Percentiles rank a stretch among this genome's conserved stretches.
Conservation (phyloP, 2,329 filamentous ascomycete genomes). For the Orbilia blumenaviensis region DNA sequence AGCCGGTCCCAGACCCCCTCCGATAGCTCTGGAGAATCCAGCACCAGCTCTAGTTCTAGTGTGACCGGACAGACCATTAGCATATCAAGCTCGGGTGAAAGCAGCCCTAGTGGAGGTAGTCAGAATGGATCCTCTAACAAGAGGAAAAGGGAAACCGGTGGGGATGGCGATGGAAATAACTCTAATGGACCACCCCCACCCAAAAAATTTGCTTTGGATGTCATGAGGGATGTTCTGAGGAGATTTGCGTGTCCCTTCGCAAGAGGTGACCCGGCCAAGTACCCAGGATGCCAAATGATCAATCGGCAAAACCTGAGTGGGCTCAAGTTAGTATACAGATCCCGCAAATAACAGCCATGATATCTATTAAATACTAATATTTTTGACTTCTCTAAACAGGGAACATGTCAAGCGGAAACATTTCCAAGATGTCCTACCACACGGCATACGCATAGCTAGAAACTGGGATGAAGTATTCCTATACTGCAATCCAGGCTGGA, state of each 20-base stretch:
- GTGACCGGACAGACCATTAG: neutral
- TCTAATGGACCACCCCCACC: neutral
- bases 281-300: slow-evolving; percentile 3
- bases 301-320: slow-evolving; percentile 13
- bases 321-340: slow-evolving; percentile 1
- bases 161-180: neutral
- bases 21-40: neutral
- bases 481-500: neutral
- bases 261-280: neutral
- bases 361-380: neutral
- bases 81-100: neutral
- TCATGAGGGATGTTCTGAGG: neutral
- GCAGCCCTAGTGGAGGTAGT: neutral
- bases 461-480: slow-evolving; percentile 17
- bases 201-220: neutral
- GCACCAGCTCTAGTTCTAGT: neutral
- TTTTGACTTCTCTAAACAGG: neutral
- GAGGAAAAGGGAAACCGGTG: neutral
- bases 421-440: neutral
- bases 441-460: neutral
- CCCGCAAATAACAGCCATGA: no score
- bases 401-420: slow-evolving; percentile 20
- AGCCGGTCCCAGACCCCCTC: neutral
- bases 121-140: neutral
- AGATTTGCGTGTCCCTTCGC: neutral